Base-by-base conservation (phyloP, 2,329 filamentous ascomycete genomes). In the Sporothrix pallida region DNA sequence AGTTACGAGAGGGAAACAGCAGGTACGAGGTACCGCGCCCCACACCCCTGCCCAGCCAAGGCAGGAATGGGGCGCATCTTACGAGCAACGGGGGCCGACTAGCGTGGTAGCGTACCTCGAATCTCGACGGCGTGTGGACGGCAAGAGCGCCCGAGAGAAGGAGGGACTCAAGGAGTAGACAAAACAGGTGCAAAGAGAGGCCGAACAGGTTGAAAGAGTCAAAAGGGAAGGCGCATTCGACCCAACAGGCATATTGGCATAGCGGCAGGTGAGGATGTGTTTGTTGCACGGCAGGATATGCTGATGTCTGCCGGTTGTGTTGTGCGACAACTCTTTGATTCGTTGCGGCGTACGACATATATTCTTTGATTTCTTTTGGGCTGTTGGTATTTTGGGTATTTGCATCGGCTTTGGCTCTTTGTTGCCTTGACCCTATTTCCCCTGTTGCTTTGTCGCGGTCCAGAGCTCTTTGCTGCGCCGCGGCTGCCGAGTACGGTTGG, bases 11-110 rank as follows among this genome's bases (percentile, higher is more conserved):
- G 48, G 37, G 15, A n/a, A 13, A 15, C 10, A 63, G 65, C 23
- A 69, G 65, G 69, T 71, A 62, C 69, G 69, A 62, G 54, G 69
- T 50, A 70, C 50, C 10, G 52, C n/a, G 67, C 15, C 10, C 67
- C 67, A 70, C 67, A 54, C 67, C 48, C 48, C 67, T 58, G 67
- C 10, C 50, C 67, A 70, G 67, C 67, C 67, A 56, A 58, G 67
- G 54, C 50, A 70, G 37, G 56, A 50, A 71, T 62, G 69, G 69
- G 69, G 52, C 69, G 69, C 69, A 62, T 62, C 69, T 60, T 71
- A 71, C 54, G 69, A 71, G 69, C 42, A 44, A 50, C 37, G 54
- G 54, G 54, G 68, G 42, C 52, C 6, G 9, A 70, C 68, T 70
- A 69, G 65, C 48, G 65, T n/a, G 20, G 62, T 23, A 46, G 37